A percentile compares a stretch with the other conserved stretches of the same genome.
phyloP scores from a whole-genome alignment of 208 protist species.

The Leishmania mexicana region DNA sequence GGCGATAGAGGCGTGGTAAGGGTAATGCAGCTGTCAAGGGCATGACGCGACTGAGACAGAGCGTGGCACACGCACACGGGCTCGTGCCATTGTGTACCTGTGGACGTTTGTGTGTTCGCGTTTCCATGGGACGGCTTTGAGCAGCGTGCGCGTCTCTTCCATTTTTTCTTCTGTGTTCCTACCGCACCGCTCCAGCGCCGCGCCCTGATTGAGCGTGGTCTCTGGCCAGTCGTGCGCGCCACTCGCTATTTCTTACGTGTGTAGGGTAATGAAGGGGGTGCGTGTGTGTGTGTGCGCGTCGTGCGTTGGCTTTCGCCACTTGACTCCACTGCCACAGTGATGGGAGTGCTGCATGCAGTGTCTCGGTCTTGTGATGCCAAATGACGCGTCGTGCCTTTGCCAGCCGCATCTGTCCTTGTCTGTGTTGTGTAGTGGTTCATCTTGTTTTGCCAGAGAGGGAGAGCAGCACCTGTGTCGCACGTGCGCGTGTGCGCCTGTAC shows the following conservation, averaged over 20 bases:
- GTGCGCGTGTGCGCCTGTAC: background rate
- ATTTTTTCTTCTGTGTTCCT: background rate
- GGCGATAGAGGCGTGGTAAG: constrained; percentile 21
- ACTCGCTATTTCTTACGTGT: background rate
- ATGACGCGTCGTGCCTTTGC: background rate
- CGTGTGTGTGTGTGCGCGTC: background rate
- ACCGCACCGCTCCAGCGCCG: background rate
- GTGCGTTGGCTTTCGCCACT: background rate
- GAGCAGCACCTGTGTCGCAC: background rate
- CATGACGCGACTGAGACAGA: background rate
- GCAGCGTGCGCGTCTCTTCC: background rate
- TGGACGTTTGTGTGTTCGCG: background rate
- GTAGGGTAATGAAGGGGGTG: background rate
- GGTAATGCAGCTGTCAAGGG: background rate
- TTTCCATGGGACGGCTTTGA: background rate
- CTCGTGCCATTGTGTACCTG: background rate
- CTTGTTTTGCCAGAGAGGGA: background rate
- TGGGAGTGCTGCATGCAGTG: background rate
- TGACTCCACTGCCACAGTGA: background rate
- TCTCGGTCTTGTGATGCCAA: background rate
- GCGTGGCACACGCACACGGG: background rate
- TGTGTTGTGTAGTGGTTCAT: background rate
- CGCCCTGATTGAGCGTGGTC: no score
- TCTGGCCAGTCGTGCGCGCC: background rate
- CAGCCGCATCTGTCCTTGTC: background rate